Evolutionary conservation across 2,329 filamentous ascomycete species (phyloP).

Genomic region (Microsporum canis): DNA sequence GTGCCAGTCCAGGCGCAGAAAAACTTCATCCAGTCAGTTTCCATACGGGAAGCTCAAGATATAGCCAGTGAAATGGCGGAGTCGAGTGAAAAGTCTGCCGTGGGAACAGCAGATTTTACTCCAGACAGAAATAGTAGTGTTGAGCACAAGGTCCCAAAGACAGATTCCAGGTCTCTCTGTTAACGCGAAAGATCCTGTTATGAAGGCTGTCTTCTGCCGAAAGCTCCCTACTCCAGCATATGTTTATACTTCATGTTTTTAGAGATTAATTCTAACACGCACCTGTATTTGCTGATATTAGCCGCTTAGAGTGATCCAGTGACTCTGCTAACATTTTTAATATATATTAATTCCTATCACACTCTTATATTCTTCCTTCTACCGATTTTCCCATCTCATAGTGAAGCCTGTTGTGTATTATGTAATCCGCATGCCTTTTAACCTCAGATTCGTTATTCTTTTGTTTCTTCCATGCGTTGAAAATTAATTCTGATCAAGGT

Average conservation of each 20-base stretch:
- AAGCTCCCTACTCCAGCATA: background rate
- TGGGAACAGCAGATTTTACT: background rate
- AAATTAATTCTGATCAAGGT: background rate
- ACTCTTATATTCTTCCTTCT: background rate
- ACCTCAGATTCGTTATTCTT: background rate
- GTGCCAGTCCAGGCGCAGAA: background rate
- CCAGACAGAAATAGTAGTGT: background rate
- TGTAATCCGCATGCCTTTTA: background rate
- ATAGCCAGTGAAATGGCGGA: background rate
- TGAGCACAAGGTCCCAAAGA: background rate
- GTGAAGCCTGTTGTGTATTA: background rate
- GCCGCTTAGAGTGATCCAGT: background rate
- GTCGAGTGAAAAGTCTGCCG: background rate
- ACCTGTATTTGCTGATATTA: background rate
- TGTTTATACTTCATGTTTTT: background rate
- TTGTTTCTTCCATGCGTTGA: background rate
- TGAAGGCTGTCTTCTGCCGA: background rate
- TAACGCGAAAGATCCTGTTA: background rate
- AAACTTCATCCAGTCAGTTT: background rate
- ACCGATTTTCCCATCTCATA: background rate
- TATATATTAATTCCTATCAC: background rate
- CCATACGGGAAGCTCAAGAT: background rate
- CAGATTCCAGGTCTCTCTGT: background rate
- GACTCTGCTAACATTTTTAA: background rate
- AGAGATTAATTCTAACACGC: background rate